These are phyloP conservation scores for Fusarium sp. DNA, from an alignment of 2,329 filamentous ascomycete species.

Conservation along the genomic window DNA sequence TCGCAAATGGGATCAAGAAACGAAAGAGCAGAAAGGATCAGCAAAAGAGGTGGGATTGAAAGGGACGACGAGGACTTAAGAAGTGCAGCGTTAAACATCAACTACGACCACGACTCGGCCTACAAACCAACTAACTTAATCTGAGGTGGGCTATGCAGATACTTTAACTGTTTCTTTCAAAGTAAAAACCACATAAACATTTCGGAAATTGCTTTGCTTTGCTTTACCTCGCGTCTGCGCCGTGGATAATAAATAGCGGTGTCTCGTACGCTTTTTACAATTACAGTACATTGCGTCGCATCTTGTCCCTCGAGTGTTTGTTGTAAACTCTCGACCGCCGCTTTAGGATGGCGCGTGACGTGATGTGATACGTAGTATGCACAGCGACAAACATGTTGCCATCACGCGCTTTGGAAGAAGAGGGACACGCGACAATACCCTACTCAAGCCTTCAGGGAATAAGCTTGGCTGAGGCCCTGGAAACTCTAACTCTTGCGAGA, in stretches of 20 bases:
- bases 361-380: slow-evolving; percentile 30
- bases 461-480: slow-evolving; percentile 13
- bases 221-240: no score
- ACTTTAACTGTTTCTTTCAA: neutral
- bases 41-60: slow-evolving; percentile 11
- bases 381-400: slow-evolving; percentile 5
- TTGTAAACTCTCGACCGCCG: slow-evolving; percentile 8
- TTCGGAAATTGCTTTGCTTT: neutral
- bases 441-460: slow-evolving; percentile 5
- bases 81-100: slow-evolving; percentile 12
- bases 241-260: neutral
- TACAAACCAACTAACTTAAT: slow-evolving; percentile 15
- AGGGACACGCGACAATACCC: neutral
- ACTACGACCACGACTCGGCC: slow-evolving; percentile 24
- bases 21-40: slow-evolving; percentile 1
- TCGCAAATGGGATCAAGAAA: neutral
- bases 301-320: neutral
- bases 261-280: neutral
- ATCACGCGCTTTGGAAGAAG: slow-evolving; percentile 10
- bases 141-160: slow-evolving; percentile 21
- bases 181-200: neutral
- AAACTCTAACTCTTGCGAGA: slow-evolving; percentile 16
- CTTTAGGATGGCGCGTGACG: slow-evolving; percentile 31
- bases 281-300: neutral
- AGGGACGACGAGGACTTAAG: slow-evolving; percentile 23